Conservation (phyloP, 1,284 basidiomycete species). For the Cystobasidium slooffiae region DNA sequence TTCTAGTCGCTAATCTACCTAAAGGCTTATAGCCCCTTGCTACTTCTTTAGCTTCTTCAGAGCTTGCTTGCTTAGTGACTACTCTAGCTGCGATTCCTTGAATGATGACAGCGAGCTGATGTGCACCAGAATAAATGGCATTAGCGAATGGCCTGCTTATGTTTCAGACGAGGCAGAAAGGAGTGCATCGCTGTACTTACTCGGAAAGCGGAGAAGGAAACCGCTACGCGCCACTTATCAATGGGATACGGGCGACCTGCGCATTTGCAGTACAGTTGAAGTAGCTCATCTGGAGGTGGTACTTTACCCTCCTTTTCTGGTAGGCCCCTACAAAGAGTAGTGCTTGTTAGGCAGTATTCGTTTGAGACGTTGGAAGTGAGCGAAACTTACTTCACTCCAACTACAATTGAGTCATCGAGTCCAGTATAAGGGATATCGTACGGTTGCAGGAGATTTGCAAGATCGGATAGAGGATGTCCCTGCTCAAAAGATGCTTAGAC, state of each 20-base stretch:
- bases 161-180: slow-evolving; percentile 36
- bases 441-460: slow-evolving; percentile 85
- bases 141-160: no score
- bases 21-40: slow-evolving; percentile 61
- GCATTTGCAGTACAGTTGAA: slow-evolving; percentile 72
- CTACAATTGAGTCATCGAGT: slow-evolving; percentile 54
- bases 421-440: slow-evolving; percentile 70
- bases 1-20: slow-evolving; percentile 28
- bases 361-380: background rate
- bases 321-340: slow-evolving; percentile 44
- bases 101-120: slow-evolving; percentile 77
- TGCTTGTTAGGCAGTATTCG: no score
- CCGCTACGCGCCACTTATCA: slow-evolving; percentile 72
- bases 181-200: slow-evolving; percentile 61
- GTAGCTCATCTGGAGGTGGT: slow-evolving; percentile 69
- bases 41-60: slow-evolving; percentile 70
- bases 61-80: slow-evolving; percentile 82
- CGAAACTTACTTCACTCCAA: slow-evolving; percentile 20
- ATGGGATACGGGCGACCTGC: slow-evolving; percentile 72
- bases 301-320: slow-evolving; percentile 65
- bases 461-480: slow-evolving; percentile 74
- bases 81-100: slow-evolving; percentile 92
- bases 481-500: slow-evolving; percentile 57
- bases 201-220: slow-evolving; percentile 86
- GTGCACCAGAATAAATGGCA: no score